These are phyloP conservation scores for Rhodotorula mucilaginosa DNA, from an alignment of 1,284 basidiomycete genomes.

Conservation along the genomic window DNA sequence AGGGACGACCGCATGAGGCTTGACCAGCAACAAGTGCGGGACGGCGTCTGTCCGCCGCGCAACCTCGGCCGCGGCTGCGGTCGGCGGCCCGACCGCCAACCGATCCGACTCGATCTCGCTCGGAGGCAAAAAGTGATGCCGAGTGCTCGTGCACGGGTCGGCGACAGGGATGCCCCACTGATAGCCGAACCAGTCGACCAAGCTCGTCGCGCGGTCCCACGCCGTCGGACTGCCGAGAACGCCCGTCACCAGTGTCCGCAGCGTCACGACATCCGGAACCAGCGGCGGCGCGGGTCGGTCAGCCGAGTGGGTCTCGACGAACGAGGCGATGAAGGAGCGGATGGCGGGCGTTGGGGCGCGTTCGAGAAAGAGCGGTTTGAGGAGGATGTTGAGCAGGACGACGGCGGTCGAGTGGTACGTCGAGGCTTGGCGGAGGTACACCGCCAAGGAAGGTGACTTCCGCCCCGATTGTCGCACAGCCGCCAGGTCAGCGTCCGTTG, in stretches of 20 bases:
- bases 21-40: neutral
- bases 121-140: conserved; percentile 2
- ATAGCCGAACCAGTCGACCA: conserved; percentile 29
- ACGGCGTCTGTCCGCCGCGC: neutral
- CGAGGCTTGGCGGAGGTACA: neutral
- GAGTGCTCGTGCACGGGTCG: neutral
- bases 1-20: conserved; percentile 6
- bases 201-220: neutral
- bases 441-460: neutral
- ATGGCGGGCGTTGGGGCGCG: neutral
- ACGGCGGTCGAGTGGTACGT: conserved; percentile 24
- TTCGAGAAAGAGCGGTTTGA: conserved; percentile 24
- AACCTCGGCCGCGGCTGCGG: neutral
- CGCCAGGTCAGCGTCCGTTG: neutral
- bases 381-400: conserved; percentile 34
- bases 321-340: conserved; percentile 12
- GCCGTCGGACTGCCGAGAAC: neutral
- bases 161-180: conserved; percentile 15
- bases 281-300: conserved; percentile 1
- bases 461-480: neutral
- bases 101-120: neutral
- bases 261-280: conserved; percentile 3
- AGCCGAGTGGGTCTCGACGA: conserved; percentile 3
- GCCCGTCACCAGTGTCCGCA: conserved; percentile 12
- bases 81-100: neutral